Evolutionary conservation across 2,329 filamentous ascomycete genomes (phyloP), one percentile per base, ranked within the genome.

Genomic region (Fusarium coicis): DNA sequence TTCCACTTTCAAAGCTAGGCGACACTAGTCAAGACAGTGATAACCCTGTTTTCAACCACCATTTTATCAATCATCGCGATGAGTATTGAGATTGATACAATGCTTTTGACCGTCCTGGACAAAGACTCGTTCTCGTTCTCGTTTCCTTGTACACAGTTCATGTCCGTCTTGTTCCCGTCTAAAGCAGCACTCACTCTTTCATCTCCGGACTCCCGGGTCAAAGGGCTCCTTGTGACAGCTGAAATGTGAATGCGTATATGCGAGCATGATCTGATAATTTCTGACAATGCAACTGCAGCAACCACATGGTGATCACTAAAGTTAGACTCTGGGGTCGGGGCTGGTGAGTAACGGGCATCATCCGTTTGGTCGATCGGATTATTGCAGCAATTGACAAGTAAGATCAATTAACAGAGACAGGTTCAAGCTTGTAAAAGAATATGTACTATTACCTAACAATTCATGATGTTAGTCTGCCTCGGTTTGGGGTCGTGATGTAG

Each of bases 1-100:
- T 74, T 67, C 71, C 50, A 49, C 30, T 61, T 70, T 44, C 26
- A 63, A 58, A 43, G 26, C 40, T 52, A 42, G 66, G 43, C 39
- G 28, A 36, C 32, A 55, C 53, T 23, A 47, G 30, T n/a, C 39
- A 68, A 43, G 44, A 59, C 28, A 46, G 40, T 46, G 26, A 47
- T 40, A 26, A 36, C 54, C 47, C 47, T 55, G 66, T 57, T 64
- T 57, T 52, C 37, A 43, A 43, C 39, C 54, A 42, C 52, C 39
- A 28, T 50, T 43, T 52, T 26, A 54, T 52, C 46, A 53, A 49
- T 43, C 42, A 65, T 64, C 42, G 19, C 7, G 43, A 50, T 63
- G 49, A 50, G 36, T 36, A 57, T 26, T 10, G 21, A 8, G 3
- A n/a, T 18, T 5, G 7, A 30, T 57, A 18, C 15, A 49, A 57